Base-by-base conservation (phyloP, 2,329 filamentous ascomycete species). In the Pezicula rhizophila region DNA sequence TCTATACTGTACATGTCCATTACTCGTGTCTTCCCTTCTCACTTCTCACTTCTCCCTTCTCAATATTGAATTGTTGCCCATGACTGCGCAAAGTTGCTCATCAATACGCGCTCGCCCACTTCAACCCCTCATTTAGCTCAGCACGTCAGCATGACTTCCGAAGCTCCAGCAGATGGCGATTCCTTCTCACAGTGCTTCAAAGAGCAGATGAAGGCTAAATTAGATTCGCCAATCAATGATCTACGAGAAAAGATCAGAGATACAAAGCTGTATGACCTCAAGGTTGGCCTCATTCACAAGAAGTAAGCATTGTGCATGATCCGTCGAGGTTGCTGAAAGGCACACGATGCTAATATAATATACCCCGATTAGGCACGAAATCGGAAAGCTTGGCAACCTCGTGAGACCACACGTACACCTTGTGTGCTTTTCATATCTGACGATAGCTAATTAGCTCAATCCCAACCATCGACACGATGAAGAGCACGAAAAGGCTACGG, bases 401-500 rank as follows among this genome's bases (percentile, higher is more conserved):
- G 78, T 82, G 69, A 52, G 72, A 53, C 35, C n/a, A 23, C 20
- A n/a, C 11, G 5, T 20, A 18, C 25, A 26, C 4, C 23, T 20
- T 28, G 12, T 12, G 8, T 7, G 8, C 8, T 14, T 14, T 5
- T 20, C 25, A 8, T 20, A 17, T 15, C n/a, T 26, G 20, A 26
- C 18, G 6, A n/a, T 3, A 42, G 12, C 4, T 14, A n/a, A 8
- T 14, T 12, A 65, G 52, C 79, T 96, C 70, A 97, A 96, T 62
- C 74, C 78, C 20, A 88, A 95, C 55, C 92, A 97, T 66, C 86
- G 92, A 47, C 92, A 96, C 64, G 92, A 96, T 64, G 92, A 97
- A 68, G 85, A 85, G 57, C 91, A 97, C 65, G 93, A 97, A 66
- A 76, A 92, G 66, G 74, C 68, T 8, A 92, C 88, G 39, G 92